Base-by-base conservation (phyloP, 352 stramenopile species). In the Phytophthora uliginosa region DNA sequence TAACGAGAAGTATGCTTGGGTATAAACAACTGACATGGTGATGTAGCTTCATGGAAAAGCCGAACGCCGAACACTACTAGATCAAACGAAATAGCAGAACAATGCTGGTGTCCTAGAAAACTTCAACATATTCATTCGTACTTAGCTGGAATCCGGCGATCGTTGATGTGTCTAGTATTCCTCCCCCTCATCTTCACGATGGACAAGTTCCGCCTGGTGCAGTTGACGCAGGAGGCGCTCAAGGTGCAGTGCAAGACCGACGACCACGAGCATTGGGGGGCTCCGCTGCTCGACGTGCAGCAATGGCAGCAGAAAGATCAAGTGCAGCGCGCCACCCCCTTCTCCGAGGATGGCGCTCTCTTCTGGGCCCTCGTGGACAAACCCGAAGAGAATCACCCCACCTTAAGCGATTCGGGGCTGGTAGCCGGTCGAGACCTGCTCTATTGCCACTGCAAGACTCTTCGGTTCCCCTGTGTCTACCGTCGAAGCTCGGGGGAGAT, bases 351-450 rank as follows among this genome's bases (percentile, higher is more conserved):
- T 12, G 76, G 79, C 9, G 78, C 84, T 13, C 76, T 88, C 67
- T 91, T 85, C 77, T 91, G 81, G 79, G 84, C 80, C 1, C 79
- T 90, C 0, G 82, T 91, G 5, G 77, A 82, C 54, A 66, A 66
- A 20, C 38, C 36, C 28, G 76, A 78, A 7, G 33, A 55, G 7
- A 63, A 63, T 28, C 54, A 64, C n/a, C 17, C 13, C 15, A 55
- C 65, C 13, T 59, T 51, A 1, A 68, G 76, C 42, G 73, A 85
- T 31, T 56, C 47, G 0, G 63, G 22, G 3, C 55, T 84, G 2
- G 63, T 68, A 9, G 53, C 78, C 22, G 68, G 65, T 24, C 58
- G 56, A 47, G 61, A 77, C 34, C 12, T 66, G 8, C 81, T 91
- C 31, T 70, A 76, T 15, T 88, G 73, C 40, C 84, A 89, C 53